These are phyloP conservation scores for Mesembryanthemum crystallinum DNA, from an alignment of 148 eudicot genomes.

Conservation along the genomic window DNA sequence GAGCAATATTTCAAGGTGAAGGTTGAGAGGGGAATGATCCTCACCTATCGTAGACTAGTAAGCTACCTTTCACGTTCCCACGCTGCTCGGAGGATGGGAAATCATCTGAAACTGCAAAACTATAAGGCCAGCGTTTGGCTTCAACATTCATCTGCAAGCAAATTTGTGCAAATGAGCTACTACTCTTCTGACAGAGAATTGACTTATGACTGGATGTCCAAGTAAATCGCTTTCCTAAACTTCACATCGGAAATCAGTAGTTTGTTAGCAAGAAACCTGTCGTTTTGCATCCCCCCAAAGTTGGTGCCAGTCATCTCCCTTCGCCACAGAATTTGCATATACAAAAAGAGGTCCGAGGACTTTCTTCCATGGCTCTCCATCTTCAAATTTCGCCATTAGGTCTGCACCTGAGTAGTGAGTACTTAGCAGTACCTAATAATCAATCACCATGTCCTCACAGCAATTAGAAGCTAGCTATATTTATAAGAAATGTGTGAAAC, in stretches of 20 bases:
- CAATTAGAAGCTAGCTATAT: neutral
- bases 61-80: slow-evolving; percentile 48
- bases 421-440: slow-evolving; percentile 48
- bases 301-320: slow-evolving; percentile 27
- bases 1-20: neutral
- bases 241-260: too few species aligned
- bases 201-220: too few species aligned
- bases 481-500: neutral
- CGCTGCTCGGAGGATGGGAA: slow-evolving; percentile 49
- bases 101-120: slow-evolving; percentile 57
- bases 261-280: slow-evolving; percentile 34
- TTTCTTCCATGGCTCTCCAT: slow-evolving; percentile 66
- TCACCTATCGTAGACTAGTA: slow-evolving; percentile 63
- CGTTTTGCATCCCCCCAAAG: slow-evolving; percentile 60
- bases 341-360: slow-evolving; percentile 63
- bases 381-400: slow-evolving; percentile 45
- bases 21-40: neutral
- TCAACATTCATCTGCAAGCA: slow-evolving; percentile 46
- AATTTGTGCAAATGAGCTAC: neutral
- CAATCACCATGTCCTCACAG: slow-evolving; percentile 1
- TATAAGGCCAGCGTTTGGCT: slow-evolving; percentile 64
- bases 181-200: too few species aligned
- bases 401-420: slow-evolving; percentile 67
- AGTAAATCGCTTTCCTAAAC: neutral
- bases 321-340: slow-evolving; percentile 46